Conservation (phyloP, 2,329 filamentous ascomycete genomes). For the Aspergillus brasiliensis region DNA sequence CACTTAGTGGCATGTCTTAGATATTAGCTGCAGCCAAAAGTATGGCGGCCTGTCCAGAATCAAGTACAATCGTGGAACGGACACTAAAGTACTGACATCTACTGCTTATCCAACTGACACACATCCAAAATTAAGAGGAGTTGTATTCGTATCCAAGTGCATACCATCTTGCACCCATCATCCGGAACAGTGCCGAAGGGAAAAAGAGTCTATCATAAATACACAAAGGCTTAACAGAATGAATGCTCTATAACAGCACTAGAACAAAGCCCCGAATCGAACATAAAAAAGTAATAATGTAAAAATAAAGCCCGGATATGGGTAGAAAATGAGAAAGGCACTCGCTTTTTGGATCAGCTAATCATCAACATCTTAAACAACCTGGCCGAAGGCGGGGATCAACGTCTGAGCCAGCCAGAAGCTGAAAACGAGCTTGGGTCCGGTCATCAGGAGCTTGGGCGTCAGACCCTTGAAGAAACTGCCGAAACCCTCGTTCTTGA, state of each 20-base stretch:
- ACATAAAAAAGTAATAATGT: slow-evolving; percentile 9
- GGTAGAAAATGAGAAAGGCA: slow-evolving; percentile 13
- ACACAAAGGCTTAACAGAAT: slow-evolving; percentile 22
- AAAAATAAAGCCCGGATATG: background rate
- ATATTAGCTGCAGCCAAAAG: too few relatives aligned
- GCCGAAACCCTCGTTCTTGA: slow-evolving; percentile 78
- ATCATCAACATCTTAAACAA: slow-evolving; percentile 50
- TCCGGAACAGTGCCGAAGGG: slow-evolving; percentile 9
- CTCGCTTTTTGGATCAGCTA: slow-evolving; percentile 19
- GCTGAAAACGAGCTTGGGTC: slow-evolving; percentile 97
- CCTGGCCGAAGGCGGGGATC: slow-evolving; percentile 84
- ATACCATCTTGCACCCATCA: slow-evolving; percentile 12
- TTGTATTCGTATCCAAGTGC: slow-evolving; percentile 15
- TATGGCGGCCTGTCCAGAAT: too few relatives aligned
- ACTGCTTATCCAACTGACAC: background rate
- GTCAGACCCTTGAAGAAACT: slow-evolving; percentile 98
- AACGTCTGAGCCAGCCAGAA: slow-evolving; percentile 99
- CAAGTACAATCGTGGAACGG: background rate
- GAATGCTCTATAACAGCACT: slow-evolving; percentile 23
- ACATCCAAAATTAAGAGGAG: slow-evolving; percentile 22
- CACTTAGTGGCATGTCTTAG: too few relatives aligned
- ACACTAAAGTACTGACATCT: too few relatives aligned
- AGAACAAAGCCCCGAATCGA: slow-evolving; percentile 13
- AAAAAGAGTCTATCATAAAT: slow-evolving; percentile 21
- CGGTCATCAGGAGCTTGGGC: slow-evolving; percentile 98